Conservation (phyloP, 208 protist species). For the Wallacemonas sp. region DNA sequence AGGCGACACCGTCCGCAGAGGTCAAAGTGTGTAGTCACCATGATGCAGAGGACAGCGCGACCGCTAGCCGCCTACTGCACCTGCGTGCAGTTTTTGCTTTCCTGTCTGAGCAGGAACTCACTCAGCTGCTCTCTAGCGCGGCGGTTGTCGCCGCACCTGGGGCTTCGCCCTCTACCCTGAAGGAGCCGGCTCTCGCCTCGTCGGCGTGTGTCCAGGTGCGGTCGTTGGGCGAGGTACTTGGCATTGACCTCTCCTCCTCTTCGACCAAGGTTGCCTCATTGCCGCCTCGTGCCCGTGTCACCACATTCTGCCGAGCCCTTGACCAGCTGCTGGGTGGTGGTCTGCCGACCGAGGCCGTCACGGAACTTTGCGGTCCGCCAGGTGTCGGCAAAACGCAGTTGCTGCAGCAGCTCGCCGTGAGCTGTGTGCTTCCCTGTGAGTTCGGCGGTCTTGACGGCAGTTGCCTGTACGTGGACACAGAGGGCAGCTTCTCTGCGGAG, state of each 20-base stretch:
- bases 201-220: background rate
- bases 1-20: too few relatives aligned
- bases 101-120: background rate
- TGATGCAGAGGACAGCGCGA: too few relatives aligned
- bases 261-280: background rate
- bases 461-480: conserved; percentile 90
- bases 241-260: background rate
- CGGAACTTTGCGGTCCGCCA: conserved; percentile 84
- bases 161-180: too few relatives aligned
- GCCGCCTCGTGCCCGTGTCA: conserved; percentile 20
- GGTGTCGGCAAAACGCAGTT: conserved; percentile 93
- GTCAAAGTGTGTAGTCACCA: too few relatives aligned
- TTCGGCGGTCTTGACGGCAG: conserved; percentile 73
- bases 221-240: background rate
- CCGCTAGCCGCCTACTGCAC: too few relatives aligned
- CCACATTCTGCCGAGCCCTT: conserved; percentile 70
- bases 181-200: background rate
- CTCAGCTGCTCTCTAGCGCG: too few relatives aligned
- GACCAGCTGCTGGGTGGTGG: conserved; percentile 80
- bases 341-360: conserved; percentile 53
- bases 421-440: conserved; percentile 47
- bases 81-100: background rate
- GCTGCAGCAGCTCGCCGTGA: conserved; percentile 85
- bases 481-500: conserved; percentile 85
- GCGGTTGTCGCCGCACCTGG: too few relatives aligned